Base-by-base conservation (phyloP, 1,139 yeast species). In the Starmera stellimalicola region DNA sequence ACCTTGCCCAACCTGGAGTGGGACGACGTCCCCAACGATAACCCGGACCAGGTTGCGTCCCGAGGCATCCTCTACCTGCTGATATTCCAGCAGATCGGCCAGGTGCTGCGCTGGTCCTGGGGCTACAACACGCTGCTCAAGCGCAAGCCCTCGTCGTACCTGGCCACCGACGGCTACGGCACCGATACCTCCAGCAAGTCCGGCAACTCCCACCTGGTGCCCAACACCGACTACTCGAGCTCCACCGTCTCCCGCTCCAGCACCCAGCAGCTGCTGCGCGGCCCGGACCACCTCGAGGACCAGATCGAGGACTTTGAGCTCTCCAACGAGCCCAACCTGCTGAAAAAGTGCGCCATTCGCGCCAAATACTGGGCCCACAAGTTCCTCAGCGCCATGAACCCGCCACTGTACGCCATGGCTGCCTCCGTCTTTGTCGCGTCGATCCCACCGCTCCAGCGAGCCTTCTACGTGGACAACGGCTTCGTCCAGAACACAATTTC, bases 351-450 rank as follows among this genome's bases (percentile, higher is more conserved):
- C 14, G 18, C 11, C 4, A n/a, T 26, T 31, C 12, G 28, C 15
- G n/a, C 34, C 5, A 26, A 19, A 5, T 18, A 12, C 7, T 23
- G 26, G 12, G 19, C 30, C 16, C 19, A 28, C 7, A 41, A 34
- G 22, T 30, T 54, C 17, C 39, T 38, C 16, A 32, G 47, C 14
- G 76, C 76, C 48, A 85, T 91, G 94, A 91, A 91, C 57, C 96
- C 97, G 9, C 98, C 98, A 8, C 64, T 91, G 41, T 91, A 87
- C 68, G 79, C 97, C 10, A 91, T 91, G 97, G 57, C 84, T 18
- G 58, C 79, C 1, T 78, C 96, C 8, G 76, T 91, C 15, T 42
- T 83, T 18, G 88, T 91, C 35, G 98, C 97, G 1, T 73, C 93
- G 1, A 65, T 84, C 14, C 85, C 94, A 3, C 62, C 68, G 2